Base-by-base conservation (phyloP, 352 stramenopile species). In the Phytophthora fragariaefolia region DNA sequence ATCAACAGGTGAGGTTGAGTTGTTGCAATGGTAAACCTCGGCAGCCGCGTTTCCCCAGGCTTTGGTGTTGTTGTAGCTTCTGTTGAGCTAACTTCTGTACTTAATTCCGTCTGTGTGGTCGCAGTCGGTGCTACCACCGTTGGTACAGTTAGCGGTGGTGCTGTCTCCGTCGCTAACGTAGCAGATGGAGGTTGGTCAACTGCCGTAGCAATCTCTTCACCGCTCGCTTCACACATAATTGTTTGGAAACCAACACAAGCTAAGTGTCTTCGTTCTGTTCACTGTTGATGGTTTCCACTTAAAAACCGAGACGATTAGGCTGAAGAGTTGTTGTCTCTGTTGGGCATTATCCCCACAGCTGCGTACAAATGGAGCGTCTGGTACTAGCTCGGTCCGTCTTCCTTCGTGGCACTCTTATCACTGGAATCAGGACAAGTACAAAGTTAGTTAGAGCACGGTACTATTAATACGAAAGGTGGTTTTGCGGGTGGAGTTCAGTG, bases 261-360 rank as follows among this genome's bases (percentile, higher is more conserved):
- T 42, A 42, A n/a, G 34, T 10, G 34, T 42, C 15, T 42, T n/a
- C 12, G 34, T 20, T 20, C n/a, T n/a, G n/a, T n/a, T n/a, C n/a
- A n/a, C n/a, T n/a, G n/a, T 42, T 13, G 9, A n/a, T 18, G 4
- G 34, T 17, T 42, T 13, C 34, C 30, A 6, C 40, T 34, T n/a
- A 3, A 46, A 24, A 51, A 45, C 17, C 18, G 59, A 70, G 17
- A 52, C 18, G 28, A 58, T 67, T 47, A 72, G 50, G 26, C 30
- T n/a, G 46, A 34, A 47, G 32, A 55, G 42, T 32, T 51, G 58
- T 45, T 23, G 45, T 53, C 45, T 9, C 51, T 58, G 18, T 49
- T 55, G 34, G 12, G 64, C 64, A 72, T 68, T 67, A 67, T 72
- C 58, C 22, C 42, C 40, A 13, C 6, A 18, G 40, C 18, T 27